phyloP scores from a whole-genome alignment of 148 eudicot species.

The Amaranthus cruentus region DNA sequence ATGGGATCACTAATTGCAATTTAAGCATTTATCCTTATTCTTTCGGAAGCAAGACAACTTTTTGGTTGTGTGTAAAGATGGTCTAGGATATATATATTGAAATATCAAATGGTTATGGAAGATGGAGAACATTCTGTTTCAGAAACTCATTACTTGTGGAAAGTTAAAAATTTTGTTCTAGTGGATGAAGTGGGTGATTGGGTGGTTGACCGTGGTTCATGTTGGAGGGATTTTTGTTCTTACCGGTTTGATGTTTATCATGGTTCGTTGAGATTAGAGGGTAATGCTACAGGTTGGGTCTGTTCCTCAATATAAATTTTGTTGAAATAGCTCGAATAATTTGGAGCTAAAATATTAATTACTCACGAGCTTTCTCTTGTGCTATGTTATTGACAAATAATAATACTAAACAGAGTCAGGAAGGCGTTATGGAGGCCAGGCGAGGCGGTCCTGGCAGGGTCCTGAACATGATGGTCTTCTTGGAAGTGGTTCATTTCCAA shows the following conservation, averaged over 20 bases:
- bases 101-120: background rate
- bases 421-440: conserved; percentile 50
- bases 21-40: background rate
- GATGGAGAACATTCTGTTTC: background rate
- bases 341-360: background rate
- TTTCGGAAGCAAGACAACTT: background rate
- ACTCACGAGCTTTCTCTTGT: background rate
- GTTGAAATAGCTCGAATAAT: conserved; percentile 1
- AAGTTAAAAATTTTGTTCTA: background rate
- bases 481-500: conserved; percentile 95
- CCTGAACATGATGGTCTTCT: conserved; percentile 97
- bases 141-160: background rate
- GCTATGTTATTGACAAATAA: conserved; percentile 1
- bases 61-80: background rate
- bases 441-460: conserved; percentile 70
- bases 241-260: background rate
- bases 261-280: background rate
- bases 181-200: background rate
- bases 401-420: conserved; percentile 55
- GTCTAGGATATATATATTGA: background rate
- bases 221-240: background rate
- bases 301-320: background rate
- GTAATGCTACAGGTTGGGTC: background rate
- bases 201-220: background rate
- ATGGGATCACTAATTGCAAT: too few relatives aligned